These are phyloP conservation scores for Lignosus rhinocerotis DNA, from an alignment of 1,284 basidiomycete genomes.

Conservation along the genomic window DNA sequence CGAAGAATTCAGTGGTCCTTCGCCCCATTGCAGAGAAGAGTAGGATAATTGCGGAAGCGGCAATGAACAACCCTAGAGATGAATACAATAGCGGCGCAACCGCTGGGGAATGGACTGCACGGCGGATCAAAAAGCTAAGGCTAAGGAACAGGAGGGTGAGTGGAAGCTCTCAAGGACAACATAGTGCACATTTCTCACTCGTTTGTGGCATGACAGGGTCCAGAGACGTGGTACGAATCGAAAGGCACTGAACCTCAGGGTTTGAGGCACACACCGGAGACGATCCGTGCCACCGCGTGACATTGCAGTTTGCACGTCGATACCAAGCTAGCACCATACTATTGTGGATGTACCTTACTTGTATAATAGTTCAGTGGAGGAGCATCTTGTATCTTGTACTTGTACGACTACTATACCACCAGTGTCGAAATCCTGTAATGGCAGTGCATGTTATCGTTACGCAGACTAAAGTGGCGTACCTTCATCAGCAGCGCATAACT, in stretches of 20 bases:
- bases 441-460: neutral
- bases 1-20: conserved; percentile 34
- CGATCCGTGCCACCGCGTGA: conserved; percentile 19
- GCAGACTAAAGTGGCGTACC: no score
- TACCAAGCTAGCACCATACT: neutral
- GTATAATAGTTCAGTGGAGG: neutral
- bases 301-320: neutral
- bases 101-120: conserved; percentile 48
- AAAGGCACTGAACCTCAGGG: conserved; percentile 27
- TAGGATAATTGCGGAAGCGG: conserved; percentile 42
- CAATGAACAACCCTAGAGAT: conserved; percentile 33
- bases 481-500: no score
- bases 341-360: conserved; percentile 1
- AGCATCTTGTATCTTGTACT: neutral
- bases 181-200: neutral
- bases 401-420: neutral
- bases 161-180: neutral
- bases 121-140: conserved; percentile 47
- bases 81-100: conserved; percentile 43
- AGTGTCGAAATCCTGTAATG: neutral
- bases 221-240: conserved; percentile 28
- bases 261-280: conserved; percentile 8
- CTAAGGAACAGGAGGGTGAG: conserved; percentile 44
- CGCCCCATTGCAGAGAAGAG: conserved; percentile 46
- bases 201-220: conserved; percentile 17